Evolutionary conservation across 2,329 filamentous ascomycete species (phyloP).

Genomic region (Chaetomium strumarium): DNA sequence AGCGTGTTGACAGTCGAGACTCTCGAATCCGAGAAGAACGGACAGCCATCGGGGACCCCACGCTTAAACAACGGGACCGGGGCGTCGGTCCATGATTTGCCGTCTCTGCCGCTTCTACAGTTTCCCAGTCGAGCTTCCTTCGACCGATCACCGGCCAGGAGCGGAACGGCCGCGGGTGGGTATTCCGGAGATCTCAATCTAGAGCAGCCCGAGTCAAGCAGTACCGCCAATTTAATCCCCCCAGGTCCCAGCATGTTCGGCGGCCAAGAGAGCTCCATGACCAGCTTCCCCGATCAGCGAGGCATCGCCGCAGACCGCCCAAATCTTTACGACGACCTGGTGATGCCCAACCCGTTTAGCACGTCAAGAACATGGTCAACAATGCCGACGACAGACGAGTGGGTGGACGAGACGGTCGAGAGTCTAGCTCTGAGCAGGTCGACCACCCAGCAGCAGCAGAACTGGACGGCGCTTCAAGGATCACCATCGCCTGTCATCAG

Average conservation of each 20-base stretch:
- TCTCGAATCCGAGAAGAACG: conserved; percentile 11
- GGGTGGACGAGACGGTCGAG: conserved; percentile 18
- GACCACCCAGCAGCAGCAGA: conserved; percentile 5
- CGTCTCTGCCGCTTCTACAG: background rate
- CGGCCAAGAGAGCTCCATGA: too few species aligned
- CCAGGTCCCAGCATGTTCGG: background rate
- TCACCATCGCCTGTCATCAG: conserved; percentile 7
- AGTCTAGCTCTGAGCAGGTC: conserved; percentile 12
- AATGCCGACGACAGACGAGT: conserved; percentile 10
- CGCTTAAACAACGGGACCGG: background rate
- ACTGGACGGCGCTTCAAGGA: conserved; percentile 18
- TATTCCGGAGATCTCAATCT: background rate
- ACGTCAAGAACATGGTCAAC: conserved; percentile 31
- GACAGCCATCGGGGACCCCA: background rate
- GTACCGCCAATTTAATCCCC: background rate
- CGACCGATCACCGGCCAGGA: conserved; percentile 5
- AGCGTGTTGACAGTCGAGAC: conserved; percentile 15
- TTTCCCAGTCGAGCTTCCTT: background rate
- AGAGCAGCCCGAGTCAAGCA: background rate
- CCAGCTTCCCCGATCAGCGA: background rate
- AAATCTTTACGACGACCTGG: conserved; percentile 29
- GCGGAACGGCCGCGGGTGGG: background rate
- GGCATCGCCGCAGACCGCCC: conserved; percentile 23
- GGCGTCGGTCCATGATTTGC: background rate
- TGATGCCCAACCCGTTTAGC: conserved; percentile 34